A percentile compares a stretch with the other conserved stretches of the same genome.
phyloP scores from a whole-genome alignment of 1,139 yeast species.

The Debaryomyces robertsiae region DNA sequence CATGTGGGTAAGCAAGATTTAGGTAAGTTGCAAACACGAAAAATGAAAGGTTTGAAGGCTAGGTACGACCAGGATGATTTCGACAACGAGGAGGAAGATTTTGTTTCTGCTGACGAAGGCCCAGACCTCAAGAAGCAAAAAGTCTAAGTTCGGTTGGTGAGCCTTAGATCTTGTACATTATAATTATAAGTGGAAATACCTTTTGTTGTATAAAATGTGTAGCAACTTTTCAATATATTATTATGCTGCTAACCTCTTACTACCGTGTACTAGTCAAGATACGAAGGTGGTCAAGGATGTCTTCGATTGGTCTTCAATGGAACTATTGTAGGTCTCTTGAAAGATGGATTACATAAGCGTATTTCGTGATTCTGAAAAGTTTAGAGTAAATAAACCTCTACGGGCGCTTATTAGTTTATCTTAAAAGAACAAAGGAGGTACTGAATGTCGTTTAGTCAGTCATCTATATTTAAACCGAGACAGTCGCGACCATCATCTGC shows the following conservation, averaged over 20 bases:
- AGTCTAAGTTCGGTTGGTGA: conserved; percentile 16
- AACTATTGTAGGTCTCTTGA: too few species aligned
- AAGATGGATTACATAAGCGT: too few species aligned
- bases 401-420: background rate
- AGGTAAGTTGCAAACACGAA: conserved; percentile 87
- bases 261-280: background rate
- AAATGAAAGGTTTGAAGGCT: conserved; percentile 96
- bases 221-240: background rate
- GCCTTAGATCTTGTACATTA: conserved; percentile 7
- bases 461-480: conserved; percentile 19
- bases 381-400: conserved; percentile 7
- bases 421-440: conserved; percentile 3
- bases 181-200: conserved; percentile 2
- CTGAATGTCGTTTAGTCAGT: conserved; percentile 15
- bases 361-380: conserved; percentile 7
- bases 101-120: conserved; percentile 42
- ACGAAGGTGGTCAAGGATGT: too few species aligned
- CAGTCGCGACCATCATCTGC: conserved; percentile 9
- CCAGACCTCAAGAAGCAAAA: conserved; percentile 41
- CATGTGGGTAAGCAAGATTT: conserved; percentile 97
- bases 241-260: background rate
- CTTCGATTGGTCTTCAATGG: too few species aligned
- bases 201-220: background rate
- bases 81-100: conserved; percentile 46
- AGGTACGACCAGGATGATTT: conserved; percentile 72